Evolutionary conservation across 768 basidiomycete species (phyloP), one percentile per base, ranked within the genome.

Genomic region (Suillus hirtellus): DNA sequence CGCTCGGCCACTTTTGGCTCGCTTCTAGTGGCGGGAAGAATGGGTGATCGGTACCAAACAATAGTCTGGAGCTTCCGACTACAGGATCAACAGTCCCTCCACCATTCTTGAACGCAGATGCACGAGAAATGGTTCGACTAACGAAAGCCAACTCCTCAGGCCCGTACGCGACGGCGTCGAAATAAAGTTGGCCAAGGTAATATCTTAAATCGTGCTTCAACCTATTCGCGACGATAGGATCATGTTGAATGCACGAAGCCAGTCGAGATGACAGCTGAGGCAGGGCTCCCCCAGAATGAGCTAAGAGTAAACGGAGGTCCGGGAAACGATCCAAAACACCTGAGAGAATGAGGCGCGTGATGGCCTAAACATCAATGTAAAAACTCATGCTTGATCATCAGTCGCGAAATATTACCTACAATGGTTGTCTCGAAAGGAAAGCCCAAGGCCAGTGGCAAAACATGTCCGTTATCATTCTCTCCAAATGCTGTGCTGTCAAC

Each of bases 341-440:
- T 12, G 90, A 82, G 56, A 95, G 83, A 69, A 95, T 93, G 49
- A 95, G 78, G 43, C 93, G 86, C 8, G 93, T 89, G 37, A 86
- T 84, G 3, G 93, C 90, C 82, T 83, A 61, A 62, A 10, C 61
- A 52, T 37, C 35, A 52, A 58, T 19, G 40, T 42, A 17, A 58
- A 38, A 58, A 19, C 24, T 19, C 6, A 27, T 43, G 27, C 17
- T 11, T 10, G 11, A 58, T 58, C 24, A 58, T 42, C 17, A 42
- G 27, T 19, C 37, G 3, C 17, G 1, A 31, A 38, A 34, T 35
- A 19, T 19, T 47, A 79, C 89, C 72, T 68, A 93, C 92, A 38
- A 86, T 87, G 4, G 94, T 94, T 19, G 93, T 95, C 77, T 95
- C 94, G 69, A 95, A 89, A 3, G 93, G 93, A 75, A 96, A 95